Conservation (phyloP, 2,329 filamentous ascomycete genomes). For the Verticillium nubilum region DNA sequence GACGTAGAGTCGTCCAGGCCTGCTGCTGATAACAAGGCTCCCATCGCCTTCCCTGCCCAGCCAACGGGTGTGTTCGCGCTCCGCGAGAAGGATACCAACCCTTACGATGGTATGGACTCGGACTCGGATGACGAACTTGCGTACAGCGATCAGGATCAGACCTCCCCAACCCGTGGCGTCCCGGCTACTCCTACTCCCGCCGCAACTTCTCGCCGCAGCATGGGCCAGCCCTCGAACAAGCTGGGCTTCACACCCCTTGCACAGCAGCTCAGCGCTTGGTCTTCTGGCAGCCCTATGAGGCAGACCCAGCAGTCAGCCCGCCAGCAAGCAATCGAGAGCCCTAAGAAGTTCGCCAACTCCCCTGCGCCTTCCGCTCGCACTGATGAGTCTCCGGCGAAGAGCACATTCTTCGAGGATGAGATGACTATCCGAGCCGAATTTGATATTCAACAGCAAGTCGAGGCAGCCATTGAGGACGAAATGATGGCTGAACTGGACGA, state of each 20-base stretch:
- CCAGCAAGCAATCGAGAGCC: neutral
- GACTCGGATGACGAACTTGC: conserved; percentile 52
- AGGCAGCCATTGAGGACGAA: conserved; percentile 29
- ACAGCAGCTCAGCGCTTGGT: conserved; percentile 57
- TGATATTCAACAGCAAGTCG: conserved; percentile 22
- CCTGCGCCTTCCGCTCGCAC: conserved; percentile 20
- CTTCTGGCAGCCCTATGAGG: conserved; percentile 50
- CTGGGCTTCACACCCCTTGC: conserved; percentile 59
- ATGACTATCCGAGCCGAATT: conserved; percentile 40
- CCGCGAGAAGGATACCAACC: conserved; percentile 40
- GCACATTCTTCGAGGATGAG: conserved; percentile 57
- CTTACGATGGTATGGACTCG: conserved; percentile 36
- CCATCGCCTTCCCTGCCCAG: conserved; percentile 20
- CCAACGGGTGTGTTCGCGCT: conserved; percentile 32
- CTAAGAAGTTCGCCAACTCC: conserved; percentile 4
- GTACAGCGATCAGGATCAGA: conserved; percentile 19
- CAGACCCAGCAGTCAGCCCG: conserved; percentile 9
- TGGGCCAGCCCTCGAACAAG: neutral
- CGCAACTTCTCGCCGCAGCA: conserved; percentile 20
- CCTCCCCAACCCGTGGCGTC: conserved; percentile 19
- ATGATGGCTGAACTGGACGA: conserved; percentile 21
- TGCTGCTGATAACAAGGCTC: conserved; percentile 15
- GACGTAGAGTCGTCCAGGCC: conserved; percentile 1
- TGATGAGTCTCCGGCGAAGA: conserved; percentile 34
- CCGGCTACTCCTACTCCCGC: conserved; percentile 37